These are phyloP conservation scores for Yamagishiella unicocca DNA, from an alignment of 139 green algal species.

Conservation along the genomic window DNA sequence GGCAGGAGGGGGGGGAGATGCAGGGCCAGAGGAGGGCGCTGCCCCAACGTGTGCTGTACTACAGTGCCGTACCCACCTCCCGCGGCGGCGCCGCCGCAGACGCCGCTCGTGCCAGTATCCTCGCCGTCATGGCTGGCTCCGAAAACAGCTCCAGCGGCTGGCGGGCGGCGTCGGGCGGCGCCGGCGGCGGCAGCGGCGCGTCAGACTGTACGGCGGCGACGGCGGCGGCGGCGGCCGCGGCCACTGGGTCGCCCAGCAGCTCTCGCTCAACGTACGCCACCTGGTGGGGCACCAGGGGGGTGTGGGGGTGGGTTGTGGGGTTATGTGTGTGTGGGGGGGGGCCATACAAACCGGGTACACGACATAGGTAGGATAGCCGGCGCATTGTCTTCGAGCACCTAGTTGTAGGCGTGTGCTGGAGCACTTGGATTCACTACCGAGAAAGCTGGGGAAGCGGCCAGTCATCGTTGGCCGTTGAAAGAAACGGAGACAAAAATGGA, in stretches of 20 bases:
- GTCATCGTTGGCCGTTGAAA: no score
- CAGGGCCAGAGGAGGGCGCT: no score
- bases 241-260: constrained; percentile 19
- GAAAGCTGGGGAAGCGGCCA: neutral
- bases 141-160: constrained; percentile 40
- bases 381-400: neutral
- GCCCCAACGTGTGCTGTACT: no score
- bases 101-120: constrained; percentile 7
- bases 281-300: neutral
- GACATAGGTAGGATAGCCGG: neutral
- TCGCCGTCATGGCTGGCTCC: constrained; percentile 8
- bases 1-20: no score
- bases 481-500: no score
- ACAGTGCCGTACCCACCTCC: neutral
- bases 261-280: constrained; percentile 15
- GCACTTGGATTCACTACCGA: neutral
- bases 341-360: neutral
- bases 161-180: neutral
- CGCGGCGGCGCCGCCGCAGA: neutral
- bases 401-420: neutral
- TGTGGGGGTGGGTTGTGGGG: neutral
- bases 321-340: neutral
- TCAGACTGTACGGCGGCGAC: neutral
- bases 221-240: neutral
- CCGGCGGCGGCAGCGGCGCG: neutral